phyloP scores from a whole-genome alignment of 495 filamentous ascomycete species.

The Cercophora sp. region DNA sequence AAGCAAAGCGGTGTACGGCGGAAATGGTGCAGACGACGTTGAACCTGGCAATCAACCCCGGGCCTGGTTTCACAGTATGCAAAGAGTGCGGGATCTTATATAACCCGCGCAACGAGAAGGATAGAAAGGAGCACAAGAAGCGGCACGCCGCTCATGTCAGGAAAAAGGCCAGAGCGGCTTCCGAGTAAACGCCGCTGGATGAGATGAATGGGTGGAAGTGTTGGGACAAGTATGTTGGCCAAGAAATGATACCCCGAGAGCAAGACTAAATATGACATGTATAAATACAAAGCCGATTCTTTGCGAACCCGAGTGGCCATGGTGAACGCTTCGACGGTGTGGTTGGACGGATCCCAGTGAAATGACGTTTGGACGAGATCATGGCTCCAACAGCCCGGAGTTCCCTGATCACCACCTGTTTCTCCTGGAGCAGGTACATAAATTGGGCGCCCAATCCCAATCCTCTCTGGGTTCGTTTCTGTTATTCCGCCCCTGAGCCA shows the following conservation, averaged over 20 bases:
- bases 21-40: conserved; percentile 42
- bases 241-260: not conserved
- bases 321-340: too few relatives aligned
- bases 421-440: too few relatives aligned
- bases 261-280: conserved; percentile 4
- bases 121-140: conserved; percentile 40
- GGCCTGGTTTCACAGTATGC: conserved; percentile 40
- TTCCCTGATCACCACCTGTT: too few relatives aligned
- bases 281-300: too few relatives aligned
- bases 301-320: too few relatives aligned
- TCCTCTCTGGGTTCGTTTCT: too few relatives aligned
- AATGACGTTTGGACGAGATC: too few relatives aligned
- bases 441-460: too few relatives aligned
- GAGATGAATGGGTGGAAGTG: too few relatives aligned
- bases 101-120: conserved; percentile 44
- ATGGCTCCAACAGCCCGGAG: too few relatives aligned
- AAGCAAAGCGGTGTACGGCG: conserved; percentile 18
- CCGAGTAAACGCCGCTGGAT: not conserved
- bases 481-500: not conserved
- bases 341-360: too few relatives aligned
- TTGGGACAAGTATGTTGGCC: too few relatives aligned
- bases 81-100: conserved; percentile 44
- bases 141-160: conserved; percentile 30
- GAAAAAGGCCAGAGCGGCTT: conserved; percentile 2
- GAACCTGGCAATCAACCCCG: conserved; percentile 32